These are phyloP conservation scores for Kalanchoe fedtschenkoi DNA, from an alignment of 164 flowering plant species.

Conservation along the genomic window DNA sequence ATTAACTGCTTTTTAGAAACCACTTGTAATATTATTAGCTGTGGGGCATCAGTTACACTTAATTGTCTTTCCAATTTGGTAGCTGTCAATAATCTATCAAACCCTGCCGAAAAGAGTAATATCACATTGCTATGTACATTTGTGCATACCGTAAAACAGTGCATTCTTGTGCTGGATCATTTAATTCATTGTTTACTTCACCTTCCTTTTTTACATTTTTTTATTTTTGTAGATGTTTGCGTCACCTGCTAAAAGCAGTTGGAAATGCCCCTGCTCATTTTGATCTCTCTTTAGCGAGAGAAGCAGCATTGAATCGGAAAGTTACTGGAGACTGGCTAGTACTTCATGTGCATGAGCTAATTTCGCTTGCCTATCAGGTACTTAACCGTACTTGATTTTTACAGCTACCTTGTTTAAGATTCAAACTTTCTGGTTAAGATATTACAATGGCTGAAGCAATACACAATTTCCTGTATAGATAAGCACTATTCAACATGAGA, in stretches of 20 bases:
- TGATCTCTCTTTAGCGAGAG: slow-evolving; percentile 73
- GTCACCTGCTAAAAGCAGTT: slow-evolving; percentile 75
- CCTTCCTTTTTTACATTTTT: background rate
- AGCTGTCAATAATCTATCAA: no score
- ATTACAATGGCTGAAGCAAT: slow-evolving; percentile 1
- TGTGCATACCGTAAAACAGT: background rate
- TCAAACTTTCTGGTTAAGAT: background rate
- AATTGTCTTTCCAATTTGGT: no score
- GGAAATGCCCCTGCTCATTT: slow-evolving; percentile 83
- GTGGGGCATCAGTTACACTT: no score
- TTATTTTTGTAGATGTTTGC: slow-evolving; percentile 54
- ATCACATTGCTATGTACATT: background rate
- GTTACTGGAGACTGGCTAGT: slow-evolving; percentile 72
- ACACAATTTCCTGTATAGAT: slow-evolving; percentile 30
- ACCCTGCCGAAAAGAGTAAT: no score
- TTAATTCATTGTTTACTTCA: background rate
- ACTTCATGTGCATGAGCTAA: slow-evolving; percentile 68
- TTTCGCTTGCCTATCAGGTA: slow-evolving; percentile 97
- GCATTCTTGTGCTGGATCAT: background rate
- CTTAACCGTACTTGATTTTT: background rate
- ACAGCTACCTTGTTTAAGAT: background rate
- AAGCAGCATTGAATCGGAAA: slow-evolving; percentile 16
- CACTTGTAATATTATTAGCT: no score
- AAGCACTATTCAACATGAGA: slow-evolving; percentile 91
- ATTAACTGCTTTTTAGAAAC: no score